Base-by-base conservation (phyloP, 148 eudicot genomes). In the Arbutus unedo region DNA sequence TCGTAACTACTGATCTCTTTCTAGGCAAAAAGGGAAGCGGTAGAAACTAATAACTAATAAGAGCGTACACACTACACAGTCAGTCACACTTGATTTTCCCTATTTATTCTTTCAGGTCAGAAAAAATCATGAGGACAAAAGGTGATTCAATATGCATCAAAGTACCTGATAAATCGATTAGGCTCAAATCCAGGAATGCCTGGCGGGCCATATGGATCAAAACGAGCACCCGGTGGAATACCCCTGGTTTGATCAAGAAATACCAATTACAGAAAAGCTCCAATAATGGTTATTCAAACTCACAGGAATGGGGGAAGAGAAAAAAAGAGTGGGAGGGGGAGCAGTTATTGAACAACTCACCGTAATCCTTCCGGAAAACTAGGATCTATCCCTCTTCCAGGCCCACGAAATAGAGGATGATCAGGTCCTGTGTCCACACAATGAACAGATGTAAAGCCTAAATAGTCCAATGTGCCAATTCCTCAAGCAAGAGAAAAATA, bases 131-230 rank as follows among this genome's bases (percentile, higher is more conserved):
- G 45, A 44, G 14, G 8, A 44, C 9, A 78, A 8, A 78, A 54
- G 47, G 41, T 0, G 7, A 43, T 43, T 15, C 43, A 23, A 23
- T 53, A 62, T 73, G 57, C 44, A 6, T 4, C 31, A 57, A 44
- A 3, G 31, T 87, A 96, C 99, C 99, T 93, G 82, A 87, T 81
- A 87, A 92, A 91, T 44, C 89, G 89, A 59, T 83, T 84, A 43
- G 98, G 98, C 87, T 93, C 99, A 87, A 94, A 94, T 71, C 99
- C 98, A 47, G 99, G 99, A 74, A 96, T 91, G 49, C 84, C 91
- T 38, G 98, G 99, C 11, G 98, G 98, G 45, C 98, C 98, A 89
- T 78, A 94, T 19, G 99, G 99, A 90, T 96, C 99, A 85, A 91
- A 96, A 45, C 95, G 93, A 64, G 95, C 98, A 74, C 99, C 97